Conservation (phyloP, 352 stramenopile genomes). For the Globisporangium megalacanthum region DNA sequence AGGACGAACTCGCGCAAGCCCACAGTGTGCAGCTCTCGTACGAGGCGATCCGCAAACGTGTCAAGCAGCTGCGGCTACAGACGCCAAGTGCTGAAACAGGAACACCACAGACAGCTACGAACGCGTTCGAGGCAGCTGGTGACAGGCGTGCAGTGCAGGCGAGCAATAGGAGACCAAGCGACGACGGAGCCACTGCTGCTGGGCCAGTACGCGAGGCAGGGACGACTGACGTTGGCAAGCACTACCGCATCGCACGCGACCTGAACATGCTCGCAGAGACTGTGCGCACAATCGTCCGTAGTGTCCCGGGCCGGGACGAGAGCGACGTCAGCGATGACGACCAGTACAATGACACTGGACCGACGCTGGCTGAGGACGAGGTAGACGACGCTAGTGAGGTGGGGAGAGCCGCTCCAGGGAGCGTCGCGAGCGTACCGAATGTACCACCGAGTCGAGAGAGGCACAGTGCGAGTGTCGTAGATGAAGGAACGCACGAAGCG, state of each 20-base stretch:
- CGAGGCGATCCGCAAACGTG: slow-evolving; percentile 18
- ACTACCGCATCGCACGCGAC: slow-evolving; percentile 22
- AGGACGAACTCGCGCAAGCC: slow-evolving; percentile 17
- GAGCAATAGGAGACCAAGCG: background rate
- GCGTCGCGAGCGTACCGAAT: too few relatives aligned
- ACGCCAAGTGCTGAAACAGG: background rate
- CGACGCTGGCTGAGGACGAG: background rate
- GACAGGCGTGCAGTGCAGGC: background rate
- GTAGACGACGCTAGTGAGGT: too few relatives aligned
- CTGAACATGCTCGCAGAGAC: slow-evolving; percentile 61
- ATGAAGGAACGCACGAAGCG: too few relatives aligned
- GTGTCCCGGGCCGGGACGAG: slow-evolving; percentile 10
- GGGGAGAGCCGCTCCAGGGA: too few relatives aligned
- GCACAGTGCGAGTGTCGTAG: too few relatives aligned
- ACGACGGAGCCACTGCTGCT: slow-evolving; percentile 1
- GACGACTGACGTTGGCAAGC: background rate
- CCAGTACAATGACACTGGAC: background rate
- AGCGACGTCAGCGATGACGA: background rate
- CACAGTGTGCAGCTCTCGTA: slow-evolving; percentile 22
- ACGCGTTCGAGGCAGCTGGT: background rate
- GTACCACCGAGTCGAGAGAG: too few relatives aligned
- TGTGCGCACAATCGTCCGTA: slow-evolving; percentile 41
- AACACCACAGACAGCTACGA: background rate
- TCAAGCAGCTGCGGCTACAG: slow-evolving; percentile 17
- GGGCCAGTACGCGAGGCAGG: background rate